Base-by-base conservation (phyloP, 2,329 filamentous ascomycete genomes). In the Exserohilum rostratum region DNA sequence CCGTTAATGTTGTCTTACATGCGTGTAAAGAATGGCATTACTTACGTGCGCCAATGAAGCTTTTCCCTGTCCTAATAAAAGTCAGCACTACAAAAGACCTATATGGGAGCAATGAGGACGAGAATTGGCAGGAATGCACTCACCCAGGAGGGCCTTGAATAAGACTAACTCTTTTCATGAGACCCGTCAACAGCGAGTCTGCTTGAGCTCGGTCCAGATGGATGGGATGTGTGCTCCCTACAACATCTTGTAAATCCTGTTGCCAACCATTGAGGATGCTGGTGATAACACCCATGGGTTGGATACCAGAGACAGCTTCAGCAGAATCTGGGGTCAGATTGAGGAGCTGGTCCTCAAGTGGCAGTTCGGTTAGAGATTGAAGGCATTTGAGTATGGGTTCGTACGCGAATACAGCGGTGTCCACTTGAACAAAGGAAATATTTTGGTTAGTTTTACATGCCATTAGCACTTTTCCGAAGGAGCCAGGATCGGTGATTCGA, bases 131-230 rank as follows among this genome's bases (percentile, higher is more conserved):
- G n/a, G 11, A 40, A 27, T 3, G 20, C n/a, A 20, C 38, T 40
- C n/a, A 40, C 38, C 46, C 46, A 39, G 89, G 90, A 1, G 90
- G 90, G 0, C 89, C 89, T 76, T 91, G 88, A 1, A 92, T 88
- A 0, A 87, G 69, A 43, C 83, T 85, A 0, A 91, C 70, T 0
- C 74, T 71, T 6, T 80, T 81, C 0, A 68, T 75, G 0, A 92
- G 62, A 0, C 84, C 83, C 13, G 79, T 70, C 2, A 84, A 56
- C 0, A 91, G 67, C 1, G 87, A 87, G 0, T 76, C 61, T 0
- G 80, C 73, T 61, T 91, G 88, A 0, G 87, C 81, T 9, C 70
- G 45, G 53, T 86, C 83, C 0, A 86, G 70, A 2, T 60, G 50
- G 3, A 83, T 69, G 1, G 54, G 38, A 11, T 55, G 55, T 11